Conservation (phyloP, 2,329 filamentous ascomycete species). For the Pezicula rhizophila region DNA sequence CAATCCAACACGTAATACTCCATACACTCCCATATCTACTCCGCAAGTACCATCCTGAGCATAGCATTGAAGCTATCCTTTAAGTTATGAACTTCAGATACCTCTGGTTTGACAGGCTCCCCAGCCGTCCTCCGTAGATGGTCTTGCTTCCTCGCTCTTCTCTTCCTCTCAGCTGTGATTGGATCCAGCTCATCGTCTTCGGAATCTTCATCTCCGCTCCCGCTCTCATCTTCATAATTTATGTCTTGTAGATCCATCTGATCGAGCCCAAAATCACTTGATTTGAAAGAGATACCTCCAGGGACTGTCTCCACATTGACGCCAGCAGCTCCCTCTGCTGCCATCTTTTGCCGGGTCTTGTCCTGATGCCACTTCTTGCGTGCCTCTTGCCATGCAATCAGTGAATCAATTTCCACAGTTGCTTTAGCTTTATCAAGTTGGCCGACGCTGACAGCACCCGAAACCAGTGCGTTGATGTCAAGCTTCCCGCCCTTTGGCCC, state of each 20-base stretch:
- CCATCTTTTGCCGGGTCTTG: conserved; percentile 99
- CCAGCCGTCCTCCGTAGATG: conserved; percentile 73
- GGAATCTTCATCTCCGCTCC: conserved; percentile 56
- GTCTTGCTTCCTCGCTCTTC: conserved; percentile 72
- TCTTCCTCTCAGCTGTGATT: conserved; percentile 77
- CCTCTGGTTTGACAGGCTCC: conserved; percentile 73
- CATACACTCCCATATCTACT: conserved; percentile 38
- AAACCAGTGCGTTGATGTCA: conserved; percentile 90
- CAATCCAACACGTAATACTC: not conserved
- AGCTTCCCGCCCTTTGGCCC: conserved; percentile 81
- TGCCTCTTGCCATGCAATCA: conserved; percentile 91
- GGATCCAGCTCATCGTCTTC: conserved; percentile 77
- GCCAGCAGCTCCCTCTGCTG: conserved; percentile 62
- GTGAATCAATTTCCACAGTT: conserved; percentile 71
- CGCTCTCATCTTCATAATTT: conserved; percentile 68
- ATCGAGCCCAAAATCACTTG: conserved; percentile 84
- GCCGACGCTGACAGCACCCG: conserved; percentile 64
- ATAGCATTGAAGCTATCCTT: conserved; percentile 75
- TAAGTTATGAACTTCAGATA: conserved; percentile 76
- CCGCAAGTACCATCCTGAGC: conserved; percentile 74
- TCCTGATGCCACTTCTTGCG: conserved; percentile 97
- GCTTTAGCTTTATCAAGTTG: conserved; percentile 66
- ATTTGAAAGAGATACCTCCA: conserved; percentile 59
- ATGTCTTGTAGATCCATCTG: conserved; percentile 83
- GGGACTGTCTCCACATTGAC: conserved; percentile 40